These are phyloP conservation scores for Phoma sp. DNA, from an alignment of 2,329 filamentous ascomycete genomes.

Conservation along the genomic window DNA sequence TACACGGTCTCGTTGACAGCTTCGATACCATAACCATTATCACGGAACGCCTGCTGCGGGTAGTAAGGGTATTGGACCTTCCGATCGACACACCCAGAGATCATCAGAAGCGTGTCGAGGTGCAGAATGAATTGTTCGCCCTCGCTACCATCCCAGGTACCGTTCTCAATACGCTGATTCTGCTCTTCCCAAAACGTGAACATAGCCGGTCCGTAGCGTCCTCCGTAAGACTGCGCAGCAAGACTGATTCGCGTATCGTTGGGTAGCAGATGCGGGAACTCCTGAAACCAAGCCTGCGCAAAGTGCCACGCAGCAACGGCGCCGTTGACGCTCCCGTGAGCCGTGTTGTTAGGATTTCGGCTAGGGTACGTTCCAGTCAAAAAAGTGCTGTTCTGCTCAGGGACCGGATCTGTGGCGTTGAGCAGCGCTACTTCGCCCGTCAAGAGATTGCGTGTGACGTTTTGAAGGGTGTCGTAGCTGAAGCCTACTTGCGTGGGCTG, in stretches of 20 bases:
- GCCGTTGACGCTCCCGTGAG: conserved; percentile 25
- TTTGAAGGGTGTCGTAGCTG: conserved; percentile 51
- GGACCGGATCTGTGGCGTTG: conserved; percentile 20
- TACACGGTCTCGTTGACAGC: conserved; percentile 49
- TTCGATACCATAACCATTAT: conserved; percentile 62
- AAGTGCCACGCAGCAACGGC: conserved; percentile 30
- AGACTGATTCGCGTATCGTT: conserved; percentile 28
- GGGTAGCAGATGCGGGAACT: conserved; percentile 28
- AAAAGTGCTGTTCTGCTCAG: conserved; percentile 25
- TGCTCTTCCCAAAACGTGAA: conserved; percentile 59
- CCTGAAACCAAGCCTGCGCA: conserved; percentile 28
- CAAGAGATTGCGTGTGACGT: conserved; percentile 25
- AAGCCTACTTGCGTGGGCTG: conserved; percentile 67
- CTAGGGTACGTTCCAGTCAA: conserved; percentile 26
- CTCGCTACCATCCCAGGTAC: conserved; percentile 17
- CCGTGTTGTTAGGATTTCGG: conserved; percentile 24
- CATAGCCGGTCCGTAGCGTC: conserved; percentile 61
- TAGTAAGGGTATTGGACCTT: conserved; percentile 55
- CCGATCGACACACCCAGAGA: conserved; percentile 51
- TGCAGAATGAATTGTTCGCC: conserved; percentile 21
- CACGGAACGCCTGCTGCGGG: conserved; percentile 54
- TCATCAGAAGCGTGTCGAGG: conserved; percentile 57
- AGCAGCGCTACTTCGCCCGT: conserved; percentile 19
- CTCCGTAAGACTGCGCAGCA: conserved; percentile 54
- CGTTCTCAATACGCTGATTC: conserved; percentile 56